Base-by-base conservation (phyloP, 148 eudicot genomes). In the Mesembryanthemum crystallinum region DNA sequence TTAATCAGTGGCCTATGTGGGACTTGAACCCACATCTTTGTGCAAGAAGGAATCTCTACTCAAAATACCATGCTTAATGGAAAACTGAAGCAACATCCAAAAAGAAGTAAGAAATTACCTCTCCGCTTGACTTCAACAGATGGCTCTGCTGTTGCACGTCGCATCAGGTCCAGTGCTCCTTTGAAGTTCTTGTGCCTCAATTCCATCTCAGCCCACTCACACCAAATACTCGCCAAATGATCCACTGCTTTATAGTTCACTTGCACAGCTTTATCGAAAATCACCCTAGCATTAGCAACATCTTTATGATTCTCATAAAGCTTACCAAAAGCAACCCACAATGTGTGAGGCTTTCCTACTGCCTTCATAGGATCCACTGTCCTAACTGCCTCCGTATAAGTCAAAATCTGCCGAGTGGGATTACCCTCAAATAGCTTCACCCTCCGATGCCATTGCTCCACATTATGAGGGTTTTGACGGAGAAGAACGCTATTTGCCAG, bases 191-290 rank as follows among this genome's bases (percentile, higher is more conserved):
- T 88, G 81, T 92, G 96, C 67, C 87, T 87, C 21, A 95, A 82
- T 62, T 92, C 99, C 97, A 92, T 92, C 80, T 95, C 99, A 12
- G 98, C 99, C 98, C 99, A 95, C 52, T 92, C 99, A 80, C 99
- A 95, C 97, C 98, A 95, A 30, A 95, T 81, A 76, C 98, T 91
- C 27, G 97, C 99, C 69, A 95, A 80, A 84, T 95, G 91, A 83
- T 95, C 99, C 54, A 92, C 92, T 10, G 91, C 76, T 72, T 88
- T 95, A 72, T 88, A 95, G 54, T 88, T 89, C 11, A 95, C 99
- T 75, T 95, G 99, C 74, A 95, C 99, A 15, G 98, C 96, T 76
- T 95, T 92, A 33, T 95, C 98, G 74, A 90, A 95, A 4, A 95
- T 91, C 28, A 95, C 98, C 62, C 97, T 82, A 43, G 97, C 92